Evolutionary conservation across 331 rosid genomes (phyloP), one percentile per base, ranked within the genome.

Genomic region (Acacia pycnantha): DNA sequence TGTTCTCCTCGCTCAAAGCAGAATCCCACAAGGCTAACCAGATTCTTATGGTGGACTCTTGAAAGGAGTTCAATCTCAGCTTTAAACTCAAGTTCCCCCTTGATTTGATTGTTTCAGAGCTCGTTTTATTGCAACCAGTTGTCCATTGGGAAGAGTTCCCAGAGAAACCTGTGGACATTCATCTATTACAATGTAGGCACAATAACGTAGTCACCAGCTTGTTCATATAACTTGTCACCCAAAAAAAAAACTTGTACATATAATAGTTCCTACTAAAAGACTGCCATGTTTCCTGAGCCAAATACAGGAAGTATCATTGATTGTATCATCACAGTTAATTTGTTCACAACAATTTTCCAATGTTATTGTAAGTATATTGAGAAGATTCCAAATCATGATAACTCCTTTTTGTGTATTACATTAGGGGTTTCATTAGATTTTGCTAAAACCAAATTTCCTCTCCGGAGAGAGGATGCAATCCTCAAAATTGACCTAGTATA

Each of bases 61-160:
- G 86, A 83, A 22, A 91, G 89, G 22, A 91, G 94, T 79, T 91
- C 94, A 67, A 91, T 87, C 84, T 91, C 94, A 22, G 86, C 66
- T 79, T 79, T 83, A 43, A 83, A 83, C 64, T 83, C 58, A 44
- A 15, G 33, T 19, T 2, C 83, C 6, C 6, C 90, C 89, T 77
- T 85, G 90, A 82, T 46, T 62, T 16, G 92, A 89, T 79, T 77
- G 84, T 27, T 22, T 87, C 62, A 76, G 72, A 80, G 89, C 84
- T 73, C 88, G 80, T 81, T 91, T 91, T 73, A 91, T 54, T 74
- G 94, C 94, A 26, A 91, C 64, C 82, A 84, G 65, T 59, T 89
- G 67, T 1, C 91, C 92, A 15, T 67, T 40, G 56, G 91, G 90
- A 82, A 91, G 90, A 68, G 62, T 81, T 64, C 91, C 92, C 19